A percentile compares a stretch with the other conserved stretches of the same genome.
Conservation (phyloP, 2,329 filamentous ascomycete species). For the Colletotrichum salicis region DNA sequence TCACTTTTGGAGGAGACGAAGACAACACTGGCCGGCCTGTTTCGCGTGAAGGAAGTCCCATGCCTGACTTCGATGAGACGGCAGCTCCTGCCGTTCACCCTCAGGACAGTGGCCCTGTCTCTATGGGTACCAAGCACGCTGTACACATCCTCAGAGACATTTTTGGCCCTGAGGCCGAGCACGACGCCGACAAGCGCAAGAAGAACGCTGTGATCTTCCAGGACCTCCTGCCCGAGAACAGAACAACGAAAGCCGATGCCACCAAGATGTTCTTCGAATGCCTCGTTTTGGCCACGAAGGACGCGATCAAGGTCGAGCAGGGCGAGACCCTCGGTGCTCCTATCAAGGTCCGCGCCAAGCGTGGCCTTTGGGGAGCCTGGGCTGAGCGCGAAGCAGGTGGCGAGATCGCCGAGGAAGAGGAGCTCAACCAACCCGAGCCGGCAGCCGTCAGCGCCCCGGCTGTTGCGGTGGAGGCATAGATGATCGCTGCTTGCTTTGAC, state of each 20-base stretch:
- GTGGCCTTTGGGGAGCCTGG: constrained; percentile 97
- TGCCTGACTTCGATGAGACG: constrained; percentile 81
- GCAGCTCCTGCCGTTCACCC: constrained; percentile 81
- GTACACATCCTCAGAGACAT: constrained; percentile 93
- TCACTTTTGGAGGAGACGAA: constrained; percentile 54
- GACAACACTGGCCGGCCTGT: constrained; percentile 51
- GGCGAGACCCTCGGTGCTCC: constrained; percentile 78
- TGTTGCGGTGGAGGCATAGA: constrained; percentile 52
- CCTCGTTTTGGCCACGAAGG: constrained; percentile 94
- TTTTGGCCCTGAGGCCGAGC: constrained; percentile 79
- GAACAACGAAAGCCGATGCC: constrained; percentile 86
- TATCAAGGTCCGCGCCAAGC: constrained; percentile 88
- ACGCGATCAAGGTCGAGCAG: constrained; percentile 97
- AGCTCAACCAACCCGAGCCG: constrained; percentile 49
- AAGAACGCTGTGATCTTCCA: constrained; percentile 87
- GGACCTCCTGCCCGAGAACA: constrained; percentile 84
- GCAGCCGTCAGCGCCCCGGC: constrained; percentile 38
- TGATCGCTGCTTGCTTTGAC: constrained; percentile 18
- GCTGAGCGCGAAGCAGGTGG: constrained; percentile 80
- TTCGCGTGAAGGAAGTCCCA: constrained; percentile 55
- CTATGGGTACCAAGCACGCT: constrained; percentile 91
- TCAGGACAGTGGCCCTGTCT: constrained; percentile 86
- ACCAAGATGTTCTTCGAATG: constrained; percentile 99
- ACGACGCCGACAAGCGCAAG: constrained; percentile 77
- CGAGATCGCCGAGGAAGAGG: constrained; percentile 65